These are phyloP conservation scores for Malus hybrid DNA, from an alignment of 331 rosid species.

Conservation along the genomic window DNA sequence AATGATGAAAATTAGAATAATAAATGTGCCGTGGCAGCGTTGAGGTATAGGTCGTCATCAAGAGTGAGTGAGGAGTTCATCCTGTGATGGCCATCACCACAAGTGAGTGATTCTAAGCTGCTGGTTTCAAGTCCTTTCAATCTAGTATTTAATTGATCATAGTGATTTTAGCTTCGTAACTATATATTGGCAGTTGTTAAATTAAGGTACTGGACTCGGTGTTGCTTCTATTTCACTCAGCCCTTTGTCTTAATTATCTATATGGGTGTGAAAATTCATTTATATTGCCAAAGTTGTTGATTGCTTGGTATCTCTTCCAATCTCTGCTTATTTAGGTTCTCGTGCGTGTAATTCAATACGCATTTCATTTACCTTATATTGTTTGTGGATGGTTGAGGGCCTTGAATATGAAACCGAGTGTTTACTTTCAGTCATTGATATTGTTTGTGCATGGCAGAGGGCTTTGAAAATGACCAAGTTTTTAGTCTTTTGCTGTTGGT, in stretches of 20 bases:
- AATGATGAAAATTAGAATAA: slow-evolving; percentile 31
- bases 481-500: background rate
- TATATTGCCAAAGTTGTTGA: slow-evolving; percentile 1
- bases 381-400: background rate
- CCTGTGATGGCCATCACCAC: slow-evolving; percentile 17
- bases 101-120: slow-evolving; percentile 29
- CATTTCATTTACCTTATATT: background rate
- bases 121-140: slow-evolving; percentile 18
- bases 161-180: slow-evolving; percentile 25
- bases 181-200: slow-evolving; percentile 32
- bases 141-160: slow-evolving; percentile 28
- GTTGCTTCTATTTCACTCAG: slow-evolving; percentile 26
- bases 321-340: background rate
- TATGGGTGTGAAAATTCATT: slow-evolving; percentile 19
- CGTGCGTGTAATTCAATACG: too few relatives aligned
- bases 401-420: background rate
- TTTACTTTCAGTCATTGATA: background rate
- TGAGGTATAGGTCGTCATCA: slow-evolving; percentile 27
- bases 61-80: slow-evolving; percentile 3
- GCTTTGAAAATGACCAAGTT: background rate
- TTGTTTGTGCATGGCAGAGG: background rate
- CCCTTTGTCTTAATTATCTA: slow-evolving; percentile 16
- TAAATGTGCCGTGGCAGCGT: slow-evolving; percentile 28
- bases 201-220: slow-evolving; percentile 28
- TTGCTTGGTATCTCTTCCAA: background rate